Percentiles rank a stretch among this genome's conserved stretches.
Conservation (phyloP, 768 basidiomycete genomes). For the Lentinula aciculospora region DNA sequence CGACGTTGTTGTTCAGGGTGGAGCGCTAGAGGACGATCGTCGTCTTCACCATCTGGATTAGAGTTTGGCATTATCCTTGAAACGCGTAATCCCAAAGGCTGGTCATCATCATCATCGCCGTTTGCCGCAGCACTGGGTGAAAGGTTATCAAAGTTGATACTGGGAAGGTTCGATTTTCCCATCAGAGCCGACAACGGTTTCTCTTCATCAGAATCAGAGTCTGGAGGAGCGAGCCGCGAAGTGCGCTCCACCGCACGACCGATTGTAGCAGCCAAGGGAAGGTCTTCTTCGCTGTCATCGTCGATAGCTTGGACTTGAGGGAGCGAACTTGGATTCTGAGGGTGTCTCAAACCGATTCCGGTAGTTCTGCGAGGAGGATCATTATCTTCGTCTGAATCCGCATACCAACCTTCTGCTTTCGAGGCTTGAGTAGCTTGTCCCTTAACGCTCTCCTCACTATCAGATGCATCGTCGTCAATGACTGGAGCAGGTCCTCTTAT, state of each 20-base stretch:
- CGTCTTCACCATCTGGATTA: conserved; percentile 43
- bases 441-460: conserved; percentile 44
- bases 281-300: conserved; percentile 72
- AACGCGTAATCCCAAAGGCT: conserved; percentile 65
- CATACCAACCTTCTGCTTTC: conserved; percentile 34
- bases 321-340: conserved; percentile 21
- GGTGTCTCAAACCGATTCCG: conserved; percentile 53
- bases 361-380: conserved; percentile 47
- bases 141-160: conserved; percentile 34
- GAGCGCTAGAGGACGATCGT: conserved; percentile 64
- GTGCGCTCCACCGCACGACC: conserved; percentile 47
- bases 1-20: conserved; percentile 75
- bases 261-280: conserved; percentile 67
- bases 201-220: conserved; percentile 63
- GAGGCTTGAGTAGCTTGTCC: conserved; percentile 11
- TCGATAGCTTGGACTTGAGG: conserved; percentile 18
- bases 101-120: conserved; percentile 61
- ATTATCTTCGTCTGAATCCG: conserved; percentile 59
- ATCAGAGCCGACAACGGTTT: conserved; percentile 62
- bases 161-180: conserved; percentile 36
- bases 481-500: conserved; percentile 32
- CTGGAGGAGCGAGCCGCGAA: conserved; percentile 19
- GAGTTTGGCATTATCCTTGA: conserved; percentile 36
- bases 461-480: conserved; percentile 46
- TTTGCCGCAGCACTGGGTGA: conserved; percentile 16